phyloP scores from a whole-genome alignment of 2,329 filamentous ascomycete genomes.

The Epichloe sibirici region DNA sequence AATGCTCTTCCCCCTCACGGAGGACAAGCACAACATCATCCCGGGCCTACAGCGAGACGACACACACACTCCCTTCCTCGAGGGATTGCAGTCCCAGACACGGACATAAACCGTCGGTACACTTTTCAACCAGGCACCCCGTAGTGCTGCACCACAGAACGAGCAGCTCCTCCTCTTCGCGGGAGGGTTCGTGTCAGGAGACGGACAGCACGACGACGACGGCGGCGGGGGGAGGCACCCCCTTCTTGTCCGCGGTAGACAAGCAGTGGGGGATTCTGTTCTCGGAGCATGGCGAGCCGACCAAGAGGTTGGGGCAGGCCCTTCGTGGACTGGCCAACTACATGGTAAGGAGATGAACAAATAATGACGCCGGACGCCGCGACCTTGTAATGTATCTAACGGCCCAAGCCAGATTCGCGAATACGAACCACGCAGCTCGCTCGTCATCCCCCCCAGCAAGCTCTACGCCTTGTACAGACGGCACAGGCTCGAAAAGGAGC shows the following conservation, averaged over 20 bases:
- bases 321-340: slow-evolving; percentile 62
- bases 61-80: slow-evolving; percentile 3
- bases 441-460: slow-evolving; percentile 67
- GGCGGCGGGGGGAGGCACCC: neutral
- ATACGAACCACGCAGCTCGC: slow-evolving; percentile 17
- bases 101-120: slow-evolving; percentile 17
- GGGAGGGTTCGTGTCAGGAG: neutral
- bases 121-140: slow-evolving; percentile 18
- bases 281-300: slow-evolving; percentile 53
- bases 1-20: neutral
- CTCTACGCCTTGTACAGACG: slow-evolving; percentile 61
- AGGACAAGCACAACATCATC: no score
- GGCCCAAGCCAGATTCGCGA: slow-evolving; percentile 16
- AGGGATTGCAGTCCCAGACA: slow-evolving; percentile 5
- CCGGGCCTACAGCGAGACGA: neutral
- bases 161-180: neutral
- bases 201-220: neutral
- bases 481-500: slow-evolving; percentile 51
- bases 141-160: slow-evolving; percentile 14
- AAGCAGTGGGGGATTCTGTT: slow-evolving; percentile 69
- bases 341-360: slow-evolving; percentile 39
- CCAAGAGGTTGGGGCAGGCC: slow-evolving; percentile 55
- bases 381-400: neutral
- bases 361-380: neutral
- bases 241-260: slow-evolving; percentile 38